phyloP scores from a whole-genome alignment of 2,329 filamentous ascomycete genomes.

The Talaromyces islandicus region DNA sequence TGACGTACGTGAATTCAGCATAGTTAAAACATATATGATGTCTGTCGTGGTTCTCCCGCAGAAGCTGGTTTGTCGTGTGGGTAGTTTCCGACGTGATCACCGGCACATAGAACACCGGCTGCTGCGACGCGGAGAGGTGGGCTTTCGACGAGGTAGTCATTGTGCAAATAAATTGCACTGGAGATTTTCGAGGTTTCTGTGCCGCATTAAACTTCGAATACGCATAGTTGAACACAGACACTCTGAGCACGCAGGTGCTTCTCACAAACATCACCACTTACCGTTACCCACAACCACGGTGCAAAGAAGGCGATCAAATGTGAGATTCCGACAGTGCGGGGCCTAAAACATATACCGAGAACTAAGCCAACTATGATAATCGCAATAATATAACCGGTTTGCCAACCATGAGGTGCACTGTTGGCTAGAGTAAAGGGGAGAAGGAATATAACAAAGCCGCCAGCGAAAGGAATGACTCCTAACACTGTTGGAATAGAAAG shows the following conservation, averaged over 20 bases:
- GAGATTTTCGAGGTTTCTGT: background rate
- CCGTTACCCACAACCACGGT: background rate
- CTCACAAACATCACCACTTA: background rate
- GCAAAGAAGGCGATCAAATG: too few relatives aligned
- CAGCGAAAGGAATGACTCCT: slow-evolving; percentile 54
- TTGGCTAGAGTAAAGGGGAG: slow-evolving; percentile 24
- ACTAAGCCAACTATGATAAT: slow-evolving; percentile 50
- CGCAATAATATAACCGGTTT: slow-evolving; percentile 39
- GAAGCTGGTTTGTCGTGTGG: slow-evolving; percentile 47
- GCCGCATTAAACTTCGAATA: background rate
- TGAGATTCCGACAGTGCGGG: too few relatives aligned
- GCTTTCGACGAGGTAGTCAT: background rate
- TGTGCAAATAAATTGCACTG: background rate
- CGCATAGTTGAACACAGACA: background rate
- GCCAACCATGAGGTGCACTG: slow-evolving; percentile 10
- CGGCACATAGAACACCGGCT: background rate
- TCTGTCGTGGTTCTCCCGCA: slow-evolving; percentile 69
- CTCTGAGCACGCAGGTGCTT: background rate
- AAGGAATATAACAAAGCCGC: slow-evolving; percentile 50
- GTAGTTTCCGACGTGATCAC: background rate
- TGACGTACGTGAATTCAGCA: slow-evolving; percentile 60
- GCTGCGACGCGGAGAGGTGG: background rate
- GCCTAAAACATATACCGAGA: slow-evolving; percentile 17
- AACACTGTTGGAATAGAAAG: slow-evolving; percentile 29
- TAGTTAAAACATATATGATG: slow-evolving; percentile 79